phyloP scores from a whole-genome alignment of 2,329 filamentous ascomycete species.

The Fusarium chaquense region DNA sequence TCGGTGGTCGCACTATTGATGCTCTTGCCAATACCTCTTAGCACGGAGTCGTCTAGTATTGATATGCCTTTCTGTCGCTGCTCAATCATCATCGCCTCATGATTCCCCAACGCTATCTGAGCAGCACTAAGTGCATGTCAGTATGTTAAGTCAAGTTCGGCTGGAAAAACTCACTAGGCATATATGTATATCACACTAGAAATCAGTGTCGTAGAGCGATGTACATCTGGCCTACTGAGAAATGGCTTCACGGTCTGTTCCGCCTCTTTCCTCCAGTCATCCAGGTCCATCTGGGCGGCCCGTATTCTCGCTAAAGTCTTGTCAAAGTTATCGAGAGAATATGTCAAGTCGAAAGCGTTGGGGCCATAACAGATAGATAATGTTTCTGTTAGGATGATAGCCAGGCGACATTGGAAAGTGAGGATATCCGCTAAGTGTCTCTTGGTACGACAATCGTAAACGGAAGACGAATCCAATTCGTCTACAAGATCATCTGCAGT shows the following conservation, averaged over 20 bases:
- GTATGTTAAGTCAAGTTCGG: rapidly evolving
- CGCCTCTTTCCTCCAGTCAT: not conserved
- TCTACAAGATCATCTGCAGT: not conserved
- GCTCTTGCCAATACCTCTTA: slow-evolving; percentile 13
- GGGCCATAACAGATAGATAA: slow-evolving; percentile 18
- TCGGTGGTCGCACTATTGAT: slow-evolving; percentile 16
- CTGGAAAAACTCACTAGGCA: slow-evolving; percentile 2
- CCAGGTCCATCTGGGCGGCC: not conserved
- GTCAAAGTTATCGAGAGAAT: slow-evolving; percentile 14
- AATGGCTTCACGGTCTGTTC: slow-evolving; percentile 7
- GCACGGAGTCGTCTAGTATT: slow-evolving; percentile 9
- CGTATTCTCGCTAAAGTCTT: not conserved
- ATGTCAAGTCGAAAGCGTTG: slow-evolving; percentile 9
- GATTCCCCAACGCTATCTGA: slow-evolving; percentile 22
- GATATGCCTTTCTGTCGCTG: slow-evolving; percentile 32
- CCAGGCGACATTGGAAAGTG: slow-evolving; percentile 4
- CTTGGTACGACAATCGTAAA: slow-evolving; percentile 4
- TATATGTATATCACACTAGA: slow-evolving; percentile 35
- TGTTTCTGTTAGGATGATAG: slow-evolving; percentile 9
- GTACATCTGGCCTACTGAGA: not conserved
- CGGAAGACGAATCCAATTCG: not conserved
- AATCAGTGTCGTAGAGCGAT: slow-evolving; percentile 19
- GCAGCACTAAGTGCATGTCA: slow-evolving; percentile 8
- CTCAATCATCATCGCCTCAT: slow-evolving; percentile 32
- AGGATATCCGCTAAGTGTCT: slow-evolving; percentile 4